Evolutionary conservation across 805 yeast genomes (phyloP), one percentile per base, ranked within the genome.

Genomic region (Myxozyma melibiosi): DNA sequence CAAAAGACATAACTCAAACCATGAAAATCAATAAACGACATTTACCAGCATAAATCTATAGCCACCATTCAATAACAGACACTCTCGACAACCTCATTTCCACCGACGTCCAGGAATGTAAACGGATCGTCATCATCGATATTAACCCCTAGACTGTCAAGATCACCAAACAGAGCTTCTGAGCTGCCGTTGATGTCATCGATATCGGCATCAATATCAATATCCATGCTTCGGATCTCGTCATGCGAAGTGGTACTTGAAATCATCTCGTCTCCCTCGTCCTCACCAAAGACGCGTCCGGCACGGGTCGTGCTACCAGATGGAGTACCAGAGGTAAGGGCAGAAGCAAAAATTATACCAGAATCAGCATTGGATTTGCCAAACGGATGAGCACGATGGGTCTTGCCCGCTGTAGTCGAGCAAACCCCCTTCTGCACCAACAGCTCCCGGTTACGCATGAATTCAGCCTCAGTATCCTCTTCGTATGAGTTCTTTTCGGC

Each of bases 401-500:
- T 13, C 3, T 31, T 16, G 37, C 30, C 20, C 16, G 4, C 37
- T 14, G 37, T 16, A 42, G n/a, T 16, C 35, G 46, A n/a, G 13
- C 18, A 38, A 14, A 58, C 33, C 4, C 61, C 56, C 34, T 47
- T 58, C 22, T 43, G 51, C 14, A 55, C 60, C 13, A 58, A 49
- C 35, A 51, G 39, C 20, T 56, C 63, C 18, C 63, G 57, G 22
- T 40, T 45, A 22, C 53, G 53, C 22, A 55, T 43, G 22, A 58
- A 58, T 24, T 58, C 63, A 22, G 50, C 55, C 34, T 55, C 63
- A 22, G 52, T 45, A 7, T 58, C 63, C 11, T 55, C 63, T 39
- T 58, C 63, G 24, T 39, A 58, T 27, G 60, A 55, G 38, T 58
- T 55, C 38, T 55, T 55, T 52, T 58, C 63, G 3, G 63, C 63